Percentiles rank a stretch among this genome's conserved stretches.
Evolutionary conservation across 257 asterid genomes (phyloP).

Genomic region (Plantago ovata): DNA sequence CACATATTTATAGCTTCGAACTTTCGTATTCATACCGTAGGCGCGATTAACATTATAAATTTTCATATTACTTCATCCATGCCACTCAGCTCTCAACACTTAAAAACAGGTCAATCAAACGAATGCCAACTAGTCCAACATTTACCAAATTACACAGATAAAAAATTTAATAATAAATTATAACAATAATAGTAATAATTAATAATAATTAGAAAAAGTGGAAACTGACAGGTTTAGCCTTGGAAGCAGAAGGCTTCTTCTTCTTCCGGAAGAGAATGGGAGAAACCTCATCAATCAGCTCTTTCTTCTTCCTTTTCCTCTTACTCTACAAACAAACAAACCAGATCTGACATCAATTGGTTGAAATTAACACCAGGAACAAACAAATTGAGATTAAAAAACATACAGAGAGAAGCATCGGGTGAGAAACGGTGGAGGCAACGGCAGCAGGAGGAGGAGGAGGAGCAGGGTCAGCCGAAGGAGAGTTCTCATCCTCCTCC

Average conservation of each 20-base stretch:
- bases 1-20: too few relatives aligned
- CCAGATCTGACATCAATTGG: slow-evolving; percentile 59
- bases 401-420: slow-evolving; percentile 38
- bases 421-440: slow-evolving; percentile 14
- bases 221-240: slow-evolving; percentile 40
- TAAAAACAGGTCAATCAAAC: too few relatives aligned
- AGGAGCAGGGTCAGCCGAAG: slow-evolving; percentile 14
- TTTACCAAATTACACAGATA: neutral
- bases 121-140: neutral
- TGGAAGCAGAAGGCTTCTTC: slow-evolving; percentile 40
- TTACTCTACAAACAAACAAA: slow-evolving; percentile 53
- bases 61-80: neutral
- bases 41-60: neutral
- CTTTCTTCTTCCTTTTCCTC: slow-evolving; percentile 85
- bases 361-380: slow-evolving; percentile 11
- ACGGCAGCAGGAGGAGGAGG: neutral
- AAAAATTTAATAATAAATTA: too few relatives aligned
- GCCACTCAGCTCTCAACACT: too few relatives aligned
- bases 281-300: slow-evolving; percentile 64
- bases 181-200: too few relatives aligned
- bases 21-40: too few relatives aligned
- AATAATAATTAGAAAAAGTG: neutral
- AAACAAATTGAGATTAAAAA: slow-evolving; percentile 10
- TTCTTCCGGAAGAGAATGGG: slow-evolving; percentile 42
- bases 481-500: slow-evolving; percentile 24